These are phyloP conservation scores for Skeletonema costatum DNA, from an alignment of 108 stramenopile species.

Conservation along the genomic window DNA sequence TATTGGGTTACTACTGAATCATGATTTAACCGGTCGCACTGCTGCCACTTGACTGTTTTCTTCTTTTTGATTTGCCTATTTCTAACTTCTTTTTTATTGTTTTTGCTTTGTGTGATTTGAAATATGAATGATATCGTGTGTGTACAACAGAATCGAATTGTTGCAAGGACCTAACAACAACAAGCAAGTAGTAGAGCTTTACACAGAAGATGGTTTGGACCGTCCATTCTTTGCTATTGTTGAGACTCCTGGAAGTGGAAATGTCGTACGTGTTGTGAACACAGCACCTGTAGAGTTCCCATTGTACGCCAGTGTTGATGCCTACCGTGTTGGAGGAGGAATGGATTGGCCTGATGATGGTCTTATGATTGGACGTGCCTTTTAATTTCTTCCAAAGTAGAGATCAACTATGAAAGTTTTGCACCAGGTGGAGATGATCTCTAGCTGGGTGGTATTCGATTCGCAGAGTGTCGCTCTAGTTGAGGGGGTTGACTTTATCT, in stretches of 20 bases:
- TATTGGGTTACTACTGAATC: no score
- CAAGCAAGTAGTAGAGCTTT: slow-evolving; percentile 87
- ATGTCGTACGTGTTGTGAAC: slow-evolving; percentile 81
- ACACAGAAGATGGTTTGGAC: slow-evolving; percentile 84
- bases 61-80: no score
- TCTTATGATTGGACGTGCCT: slow-evolving; percentile 44
- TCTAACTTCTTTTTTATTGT: no score
- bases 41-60: no score
- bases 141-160: slow-evolving; percentile 57
- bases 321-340: slow-evolving; percentile 62
- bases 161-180: slow-evolving; percentile 88
- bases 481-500: background rate
- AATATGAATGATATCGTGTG: no score
- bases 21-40: no score
- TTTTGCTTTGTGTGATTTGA: no score
- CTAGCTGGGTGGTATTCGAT: background rate
- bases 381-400: background rate
- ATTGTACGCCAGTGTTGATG: slow-evolving; percentile 69
- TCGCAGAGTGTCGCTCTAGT: background rate
- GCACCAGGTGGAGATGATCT: background rate
- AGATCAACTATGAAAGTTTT: background rate
- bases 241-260: slow-evolving; percentile 82
- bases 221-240: slow-evolving; percentile 81
- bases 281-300: slow-evolving; percentile 86
- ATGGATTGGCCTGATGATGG: slow-evolving; percentile 47